phyloP scores from a whole-genome alignment of 2,329 filamentous ascomycete genomes.

The Lecanicillium sp. region DNA sequence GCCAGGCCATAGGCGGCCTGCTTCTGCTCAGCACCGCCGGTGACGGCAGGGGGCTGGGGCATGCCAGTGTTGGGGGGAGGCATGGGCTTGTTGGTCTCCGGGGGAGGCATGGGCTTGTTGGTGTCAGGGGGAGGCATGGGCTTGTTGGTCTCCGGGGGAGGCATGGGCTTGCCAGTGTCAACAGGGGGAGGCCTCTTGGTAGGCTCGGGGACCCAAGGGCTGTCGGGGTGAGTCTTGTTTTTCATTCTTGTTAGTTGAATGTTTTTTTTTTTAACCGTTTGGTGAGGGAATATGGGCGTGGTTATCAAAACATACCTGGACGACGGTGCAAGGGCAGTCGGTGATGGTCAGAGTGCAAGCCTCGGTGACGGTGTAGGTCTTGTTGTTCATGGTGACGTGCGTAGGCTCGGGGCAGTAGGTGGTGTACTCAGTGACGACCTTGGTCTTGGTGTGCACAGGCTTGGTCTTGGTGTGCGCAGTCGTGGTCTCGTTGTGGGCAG shows the following conservation, averaged over 20 bases:
- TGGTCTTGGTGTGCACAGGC: conserved; percentile 21
- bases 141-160: not conserved
- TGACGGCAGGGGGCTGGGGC: conserved; percentile 8
- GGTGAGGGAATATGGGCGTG: conserved; percentile 4
- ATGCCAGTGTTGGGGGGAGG: conserved; percentile 2
- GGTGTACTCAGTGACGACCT: conserved; percentile 25
- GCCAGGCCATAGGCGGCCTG: conserved; percentile 14
- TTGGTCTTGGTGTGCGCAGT: conserved; percentile 21
- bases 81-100: not conserved
- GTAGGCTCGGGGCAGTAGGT: conserved; percentile 41
- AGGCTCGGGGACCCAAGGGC: conserved; percentile 2
- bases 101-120: not conserved
- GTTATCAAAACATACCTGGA: conserved; percentile 17
- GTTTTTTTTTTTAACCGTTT: too few relatives aligned
- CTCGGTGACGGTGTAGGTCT: conserved; percentile 45
- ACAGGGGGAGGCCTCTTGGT: conserved; percentile 4
- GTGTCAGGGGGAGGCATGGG: not conserved
- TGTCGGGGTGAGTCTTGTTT: conserved; percentile 7
- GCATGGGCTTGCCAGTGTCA: not conserved
- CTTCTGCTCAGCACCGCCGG: conserved; percentile 12
- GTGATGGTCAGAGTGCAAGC: conserved; percentile 47
- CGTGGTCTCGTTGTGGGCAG: conserved; percentile 3
- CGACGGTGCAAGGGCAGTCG: conserved; percentile 43
- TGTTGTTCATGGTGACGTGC: conserved; percentile 39
- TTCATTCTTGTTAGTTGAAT: not conserved